Percentiles rank a stretch among this genome's conserved stretches.
Evolutionary conservation across 257 asterid genomes (phyloP).

Genomic region (Fraxinus americana): DNA sequence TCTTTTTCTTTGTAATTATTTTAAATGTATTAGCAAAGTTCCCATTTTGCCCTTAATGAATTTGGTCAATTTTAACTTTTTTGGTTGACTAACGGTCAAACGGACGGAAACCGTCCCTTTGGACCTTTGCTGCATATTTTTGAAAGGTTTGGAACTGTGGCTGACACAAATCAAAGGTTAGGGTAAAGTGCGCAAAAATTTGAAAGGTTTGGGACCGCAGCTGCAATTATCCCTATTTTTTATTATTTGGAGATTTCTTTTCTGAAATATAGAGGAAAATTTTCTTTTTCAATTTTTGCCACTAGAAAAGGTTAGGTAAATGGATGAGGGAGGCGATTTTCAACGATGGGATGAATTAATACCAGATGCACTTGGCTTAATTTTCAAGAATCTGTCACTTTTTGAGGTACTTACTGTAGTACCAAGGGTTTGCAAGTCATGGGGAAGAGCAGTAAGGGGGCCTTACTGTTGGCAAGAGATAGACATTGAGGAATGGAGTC

Average conservation of each 20-base stretch:
- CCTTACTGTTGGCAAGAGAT: constrained; percentile 95
- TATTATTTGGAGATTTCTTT: neutral
- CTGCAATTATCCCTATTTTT: too few relatives aligned
- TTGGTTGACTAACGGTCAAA: too few relatives aligned
- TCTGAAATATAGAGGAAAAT: neutral
- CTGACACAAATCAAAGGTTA: too few relatives aligned
- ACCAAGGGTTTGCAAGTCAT: constrained; percentile 85
- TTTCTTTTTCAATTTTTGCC: neutral
- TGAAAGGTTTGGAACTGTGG: too few relatives aligned
- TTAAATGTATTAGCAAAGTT: too few relatives aligned
- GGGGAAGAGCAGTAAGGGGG: constrained; percentile 69
- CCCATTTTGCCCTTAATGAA: too few relatives aligned
- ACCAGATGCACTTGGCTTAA: constrained; percentile 85
- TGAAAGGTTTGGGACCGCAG: too few relatives aligned
- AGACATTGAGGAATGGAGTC: constrained; percentile 91
- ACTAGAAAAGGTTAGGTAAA: constrained; percentile 20
- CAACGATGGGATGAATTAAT: constrained; percentile 76
- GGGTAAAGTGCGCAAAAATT: too few relatives aligned
- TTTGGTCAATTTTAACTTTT: too few relatives aligned
- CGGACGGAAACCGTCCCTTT: too few relatives aligned
- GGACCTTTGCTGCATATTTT: too few relatives aligned
- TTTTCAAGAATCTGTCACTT: constrained; percentile 73
- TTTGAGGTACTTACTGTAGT: constrained; percentile 69
- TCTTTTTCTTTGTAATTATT: too few relatives aligned
- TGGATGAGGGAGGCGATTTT: constrained; percentile 54